Evolutionary conservation across 2,329 filamentous ascomycete genomes (phyloP), one percentile per base, ranked within the genome.

Genomic region (Thelonectria rubi): DNA sequence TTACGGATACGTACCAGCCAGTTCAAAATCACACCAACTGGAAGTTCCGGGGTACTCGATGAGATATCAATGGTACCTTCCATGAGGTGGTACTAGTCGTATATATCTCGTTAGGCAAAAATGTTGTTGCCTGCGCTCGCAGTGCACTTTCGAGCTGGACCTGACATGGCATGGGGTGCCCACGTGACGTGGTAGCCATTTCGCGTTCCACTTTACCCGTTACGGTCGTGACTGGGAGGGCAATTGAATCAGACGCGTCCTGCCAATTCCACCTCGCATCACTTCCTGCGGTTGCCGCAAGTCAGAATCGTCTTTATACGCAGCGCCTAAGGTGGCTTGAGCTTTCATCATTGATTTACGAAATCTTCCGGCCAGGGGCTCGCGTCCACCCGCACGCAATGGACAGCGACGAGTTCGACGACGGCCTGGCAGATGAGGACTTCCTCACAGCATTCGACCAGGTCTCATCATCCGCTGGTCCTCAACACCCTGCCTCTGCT

Each of bases 371-470:
- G 5, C 9, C 5, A 17, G 40, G 15, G 6, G n/a, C 17, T 55
- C 52, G 45, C 55, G 39, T 26, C 39, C 42, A 40, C 26, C 55
- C 62, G 45, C 32, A 54, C 53, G 68, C 47, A 47, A 85, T 86
- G 84, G 82, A 86, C 62, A 82, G 78, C 62, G 86, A 90, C 66
- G 86, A 89, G 47, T 90, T 87, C 70, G 87, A 87, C 60, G 87
- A 87, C 63, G 84, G 85, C 64, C 82, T 90, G 54, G 83, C 85
- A 54, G 89, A 91, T 63, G 88, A 89, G 69, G 88, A 90, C 66
- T 78, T 91, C 60, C 80, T 91, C 46, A 78, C 83, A 37, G 88
- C 84, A 7, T 80, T 88, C 20, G 87, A 84, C 39, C 84, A 88
- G 64, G 76, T 76, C 5, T 76, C 75, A 65, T 74, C 75, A n/a